Evolutionary conservation across 1,284 basidiomycete genomes (phyloP).

Genomic region (Entoloma clypeatum): DNA sequence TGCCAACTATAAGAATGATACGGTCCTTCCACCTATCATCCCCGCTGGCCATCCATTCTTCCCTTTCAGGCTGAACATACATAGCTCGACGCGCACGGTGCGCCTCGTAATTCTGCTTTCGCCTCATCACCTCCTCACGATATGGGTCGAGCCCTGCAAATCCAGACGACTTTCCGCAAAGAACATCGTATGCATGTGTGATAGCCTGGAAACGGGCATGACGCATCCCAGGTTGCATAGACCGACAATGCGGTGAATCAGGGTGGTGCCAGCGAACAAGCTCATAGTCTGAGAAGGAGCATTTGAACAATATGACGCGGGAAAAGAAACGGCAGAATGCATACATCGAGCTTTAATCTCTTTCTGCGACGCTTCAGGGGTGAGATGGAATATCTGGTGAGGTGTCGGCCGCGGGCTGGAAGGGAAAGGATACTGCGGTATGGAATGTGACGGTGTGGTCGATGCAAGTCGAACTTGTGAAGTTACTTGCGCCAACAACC

Average conservation of each 20-base stretch:
- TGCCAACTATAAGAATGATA: conserved; percentile 43
- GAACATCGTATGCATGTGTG: conserved; percentile 53
- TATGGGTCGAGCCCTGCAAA: conserved; percentile 26
- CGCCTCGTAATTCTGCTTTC: conserved; percentile 30
- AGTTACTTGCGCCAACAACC: conserved; percentile 10
- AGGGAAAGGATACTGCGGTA: conserved; percentile 49
- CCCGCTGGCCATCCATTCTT: conserved; percentile 25
- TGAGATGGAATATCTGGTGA: conserved; percentile 68
- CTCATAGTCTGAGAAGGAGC: conserved; percentile 53
- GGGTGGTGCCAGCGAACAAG: conserved; percentile 69
- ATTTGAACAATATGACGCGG: conserved; percentile 3
- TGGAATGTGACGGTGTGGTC: conserved; percentile 5
- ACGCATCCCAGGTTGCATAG: conserved; percentile 41
- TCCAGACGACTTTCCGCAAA: conserved; percentile 38
- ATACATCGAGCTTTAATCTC: conserved; percentile 66
- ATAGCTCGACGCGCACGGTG: conserved; percentile 21
- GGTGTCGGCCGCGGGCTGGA: conserved; percentile 51
- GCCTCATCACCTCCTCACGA: conserved; percentile 31
- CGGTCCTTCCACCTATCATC: conserved; percentile 58
- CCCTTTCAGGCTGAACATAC: conserved; percentile 15
- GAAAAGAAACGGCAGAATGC: conserved; percentile 22
- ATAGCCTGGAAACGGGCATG: conserved; percentile 63
- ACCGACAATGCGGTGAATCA: conserved; percentile 52
- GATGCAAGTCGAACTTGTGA: conserved; percentile 10
- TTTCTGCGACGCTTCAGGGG: conserved; percentile 46